Conservation (phyloP, 805 yeast genomes). For the Sugiyamaella lignohabitans region DNA sequence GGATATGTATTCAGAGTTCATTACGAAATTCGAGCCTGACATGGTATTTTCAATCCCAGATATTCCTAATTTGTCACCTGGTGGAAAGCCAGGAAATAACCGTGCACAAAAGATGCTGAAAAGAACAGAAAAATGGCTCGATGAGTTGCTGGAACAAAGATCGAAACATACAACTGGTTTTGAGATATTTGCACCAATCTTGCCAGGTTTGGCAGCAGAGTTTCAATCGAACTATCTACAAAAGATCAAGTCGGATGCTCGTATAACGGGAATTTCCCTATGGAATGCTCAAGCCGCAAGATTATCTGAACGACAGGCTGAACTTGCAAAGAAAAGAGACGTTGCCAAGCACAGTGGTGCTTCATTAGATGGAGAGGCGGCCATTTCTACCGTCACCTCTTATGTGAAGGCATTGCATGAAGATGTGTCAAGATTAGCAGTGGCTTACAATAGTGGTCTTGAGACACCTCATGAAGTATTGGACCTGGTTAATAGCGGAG, state of each 20-base stretch:
- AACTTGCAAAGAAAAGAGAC: slow-evolving; percentile 5
- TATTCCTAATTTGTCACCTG: slow-evolving; percentile 27
- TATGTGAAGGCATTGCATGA: not conserved
- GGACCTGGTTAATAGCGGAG: slow-evolving; percentile 27
- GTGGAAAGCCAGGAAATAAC: slow-evolving; percentile 32
- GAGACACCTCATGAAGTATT: slow-evolving; percentile 32
- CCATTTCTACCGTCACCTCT: not conserved
- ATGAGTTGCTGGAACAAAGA: slow-evolving; percentile 14
- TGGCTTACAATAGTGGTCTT: slow-evolving; percentile 19
- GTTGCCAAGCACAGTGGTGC: slow-evolving; percentile 1
- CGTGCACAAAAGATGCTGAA: slow-evolving; percentile 32
- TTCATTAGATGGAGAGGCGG: slow-evolving; percentile 3
- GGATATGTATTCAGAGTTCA: slow-evolving; percentile 19
- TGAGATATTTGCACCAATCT: slow-evolving; percentile 28
- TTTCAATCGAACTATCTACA: slow-evolving; percentile 23
- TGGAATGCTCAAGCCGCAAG: slow-evolving; percentile 12
- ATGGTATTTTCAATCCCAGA: slow-evolving; percentile 33
- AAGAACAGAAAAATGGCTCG: slow-evolving; percentile 32
- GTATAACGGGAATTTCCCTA: slow-evolving; percentile 11
- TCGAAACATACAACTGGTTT: slow-evolving; percentile 7
- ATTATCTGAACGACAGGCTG: slow-evolving; percentile 12
- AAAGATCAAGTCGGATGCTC: slow-evolving; percentile 10
- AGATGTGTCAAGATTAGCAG: not conserved
- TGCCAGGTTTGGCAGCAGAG: slow-evolving; percentile 26
- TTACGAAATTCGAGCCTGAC: slow-evolving; percentile 26